A percentile compares a stretch with the other conserved stretches of the same genome.
Conservation (phyloP, 495 filamentous ascomycete genomes). For the Haplographium delicatum region DNA sequence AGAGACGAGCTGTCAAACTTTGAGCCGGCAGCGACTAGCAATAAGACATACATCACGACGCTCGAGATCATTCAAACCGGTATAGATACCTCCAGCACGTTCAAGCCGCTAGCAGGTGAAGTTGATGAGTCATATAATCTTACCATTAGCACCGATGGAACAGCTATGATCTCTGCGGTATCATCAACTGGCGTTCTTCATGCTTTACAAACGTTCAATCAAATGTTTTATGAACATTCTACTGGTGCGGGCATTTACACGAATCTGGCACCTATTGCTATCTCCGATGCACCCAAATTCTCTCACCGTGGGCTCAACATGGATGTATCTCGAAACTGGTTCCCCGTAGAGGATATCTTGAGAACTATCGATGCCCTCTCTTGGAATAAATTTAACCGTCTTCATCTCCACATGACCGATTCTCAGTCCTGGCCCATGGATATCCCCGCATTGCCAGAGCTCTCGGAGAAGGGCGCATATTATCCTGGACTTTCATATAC, state of each 20-base stretch:
- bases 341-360: constrained; percentile 55
- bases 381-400: constrained; percentile 69
- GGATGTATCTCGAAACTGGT: constrained; percentile 64
- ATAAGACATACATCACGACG: constrained; percentile 44
- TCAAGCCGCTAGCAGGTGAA: constrained; percentile 53
- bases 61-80: constrained; percentile 55
- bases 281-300: constrained; percentile 62
- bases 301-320: constrained; percentile 69
- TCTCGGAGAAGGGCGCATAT: constrained; percentile 67
- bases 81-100: constrained; percentile 45
- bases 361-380: constrained; percentile 66
- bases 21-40: constrained; percentile 48
- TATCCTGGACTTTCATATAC: constrained; percentile 53
- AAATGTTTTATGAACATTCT: constrained; percentile 70
- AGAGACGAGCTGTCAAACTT: constrained; percentile 46
- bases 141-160: constrained; percentile 45
- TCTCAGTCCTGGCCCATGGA: constrained; percentile 81
- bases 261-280: constrained; percentile 56
- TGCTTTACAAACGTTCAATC: constrained; percentile 63
- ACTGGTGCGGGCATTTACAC: constrained; percentile 53
- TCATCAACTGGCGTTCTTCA: constrained; percentile 62
- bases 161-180: constrained; percentile 52
- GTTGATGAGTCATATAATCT: constrained; percentile 72
- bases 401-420: constrained; percentile 73
- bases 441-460: constrained; percentile 64